Evolutionary conservation across 2,329 filamentous ascomycete species (phyloP), one percentile per base, ranked within the genome.

Genomic region (Scytalidium lignicola): DNA sequence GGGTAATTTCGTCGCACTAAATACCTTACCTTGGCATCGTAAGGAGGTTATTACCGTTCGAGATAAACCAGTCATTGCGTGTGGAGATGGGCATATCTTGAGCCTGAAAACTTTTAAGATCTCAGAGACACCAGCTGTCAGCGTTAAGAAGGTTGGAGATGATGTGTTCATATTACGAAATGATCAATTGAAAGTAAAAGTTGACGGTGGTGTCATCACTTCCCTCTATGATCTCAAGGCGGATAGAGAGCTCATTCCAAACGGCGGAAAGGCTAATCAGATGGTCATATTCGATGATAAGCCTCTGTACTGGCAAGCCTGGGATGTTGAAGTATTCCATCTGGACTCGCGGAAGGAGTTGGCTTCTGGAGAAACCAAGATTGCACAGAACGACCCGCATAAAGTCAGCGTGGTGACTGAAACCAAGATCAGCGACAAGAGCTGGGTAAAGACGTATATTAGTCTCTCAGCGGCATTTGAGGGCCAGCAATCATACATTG

Each of bases 321-420:
- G 92, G 91, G 92, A 99, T 66, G 92, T 97, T 5, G 93, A 99
- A 68, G 91, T 97, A 22, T 99, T 86, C 71, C 93, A 99, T 62
- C 79, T 97, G 21, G 83, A 95, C 48, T 93, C 90, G 2, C 83
- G 90, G 49, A 80, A 87, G 64, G 87, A 92, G 65, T 76, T 99
- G 13, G 65, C 78, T 5, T 79, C 83, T 17, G 78, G 80, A 54
- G 76, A 82, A 57, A 90, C 88, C 12, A 77, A 74, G 54, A 85
- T 97, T 49, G 72, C 80, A 32, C 88, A 93, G 61, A 71, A 79
- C 48, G 84, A 85, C 51, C 74, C 84, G 1, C 84, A 95, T 67
- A 82, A 84, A 49, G 90, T 91, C 43, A 91, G 88, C 53, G 76
- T 99, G 42, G 78, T 86, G 28, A 95, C 90, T 4, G 83, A 89